Base-by-base conservation (phyloP, 345 rosid genomes). In the Arabis hirsuta region DNA sequence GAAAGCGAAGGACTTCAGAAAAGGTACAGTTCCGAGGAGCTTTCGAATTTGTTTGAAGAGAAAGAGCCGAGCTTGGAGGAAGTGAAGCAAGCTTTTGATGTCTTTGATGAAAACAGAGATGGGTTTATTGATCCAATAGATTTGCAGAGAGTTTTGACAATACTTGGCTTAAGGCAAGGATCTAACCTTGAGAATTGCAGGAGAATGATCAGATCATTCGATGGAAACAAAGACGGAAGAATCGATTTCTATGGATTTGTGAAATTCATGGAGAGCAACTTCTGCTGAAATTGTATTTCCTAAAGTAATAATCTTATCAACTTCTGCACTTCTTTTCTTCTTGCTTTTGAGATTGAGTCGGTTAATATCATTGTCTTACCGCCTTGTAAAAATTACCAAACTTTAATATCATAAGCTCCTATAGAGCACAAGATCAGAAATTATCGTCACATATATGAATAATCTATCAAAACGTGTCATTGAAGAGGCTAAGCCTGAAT, bases 61-160 rank as follows among this genome's bases (percentile, higher is more conserved):
- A 72, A 82, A 72, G 96, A 87, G 79, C 93, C 93, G 0, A 90
- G 98, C 69, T 63, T 86, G 74, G 89, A 83, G 62, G 98, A 92
- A 72, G 65, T 86, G 67, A 90, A 85, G 78, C 86, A 83, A 70
- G 86, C 93, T 68, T 92, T 92, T 72, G 81, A 84, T 47, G 96
- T 88, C 59, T 92, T 88, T 78, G 96, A 92, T 83, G 81, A 74
- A 72, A 87, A 92, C 65, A 73, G 79, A 79, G 96, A 92, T 74
- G 93, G 93, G 42, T 90, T 88, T 69, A 76, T 92, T 26, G 96
- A 87, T 76, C 86, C 87, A 5, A 26, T 24, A 54, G 96, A 92
- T 79, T 76, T 92, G 84, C 91, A 83, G 78, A 88, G 90, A 74
- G 88, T 88, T 55, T 74, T 88, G 22, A 32, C 32, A 5, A 53